These are phyloP conservation scores for Davidsoniella neocaledoniae DNA, from an alignment of 2,329 filamentous ascomycete species.

Conservation along the genomic window DNA sequence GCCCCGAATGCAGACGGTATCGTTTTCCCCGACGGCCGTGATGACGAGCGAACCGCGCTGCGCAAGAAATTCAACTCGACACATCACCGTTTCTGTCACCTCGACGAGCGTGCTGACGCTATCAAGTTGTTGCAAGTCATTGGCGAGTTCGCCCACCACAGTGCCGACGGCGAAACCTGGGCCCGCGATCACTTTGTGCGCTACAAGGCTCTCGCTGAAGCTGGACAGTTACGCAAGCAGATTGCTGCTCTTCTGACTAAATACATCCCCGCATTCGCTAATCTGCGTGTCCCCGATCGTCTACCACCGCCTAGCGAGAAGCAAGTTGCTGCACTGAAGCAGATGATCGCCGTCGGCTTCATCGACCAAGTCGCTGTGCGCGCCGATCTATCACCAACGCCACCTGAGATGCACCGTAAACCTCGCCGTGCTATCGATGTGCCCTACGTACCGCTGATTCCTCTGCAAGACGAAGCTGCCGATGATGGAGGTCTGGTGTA, in stretches of 20 bases:
- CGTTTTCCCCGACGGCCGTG: constrained; percentile 53
- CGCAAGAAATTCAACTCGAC: constrained; percentile 48
- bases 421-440: constrained; percentile 81
- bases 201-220: constrained; percentile 73
- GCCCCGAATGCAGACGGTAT: constrained; percentile 27
- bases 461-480: constrained; percentile 29
- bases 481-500: constrained; percentile 49
- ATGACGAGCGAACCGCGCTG: constrained; percentile 50
- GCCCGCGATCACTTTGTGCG: constrained; percentile 73
- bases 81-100: constrained; percentile 60
- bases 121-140: constrained; percentile 82
- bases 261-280: constrained; percentile 36
- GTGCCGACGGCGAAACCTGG: constrained; percentile 51
- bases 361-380: constrained; percentile 89
- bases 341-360: constrained; percentile 83
- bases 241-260: constrained; percentile 60
- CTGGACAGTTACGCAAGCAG: constrained; percentile 65
- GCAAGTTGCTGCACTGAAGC: constrained; percentile 65
- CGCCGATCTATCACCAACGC: constrained; percentile 64
- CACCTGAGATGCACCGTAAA: constrained; percentile 32
- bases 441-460: constrained; percentile 73
- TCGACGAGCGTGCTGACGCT: constrained; percentile 72
- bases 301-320: constrained; percentile 44
- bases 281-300: constrained; percentile 36
- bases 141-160: constrained; percentile 58